phyloP scores from a whole-genome alignment of 805 yeast species.

The Danielia reshetovae region DNA sequence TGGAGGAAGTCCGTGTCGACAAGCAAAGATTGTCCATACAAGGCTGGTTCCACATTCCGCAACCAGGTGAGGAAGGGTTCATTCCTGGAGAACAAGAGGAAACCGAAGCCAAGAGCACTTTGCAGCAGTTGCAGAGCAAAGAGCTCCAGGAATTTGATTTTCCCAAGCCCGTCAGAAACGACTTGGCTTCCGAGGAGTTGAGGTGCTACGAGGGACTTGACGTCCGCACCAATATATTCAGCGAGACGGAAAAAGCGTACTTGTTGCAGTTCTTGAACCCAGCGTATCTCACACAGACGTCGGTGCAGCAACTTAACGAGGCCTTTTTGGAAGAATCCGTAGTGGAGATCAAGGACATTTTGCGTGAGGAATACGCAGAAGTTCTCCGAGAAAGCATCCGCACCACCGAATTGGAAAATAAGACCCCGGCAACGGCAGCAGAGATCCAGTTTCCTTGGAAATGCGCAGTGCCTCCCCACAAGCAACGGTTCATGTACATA shows the following conservation, averaged over 20 bases:
- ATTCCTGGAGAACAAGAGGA: constrained; percentile 78
- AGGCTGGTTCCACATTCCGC: constrained; percentile 99
- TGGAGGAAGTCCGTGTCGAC: constrained; percentile 91
- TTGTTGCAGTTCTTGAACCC: constrained; percentile 56
- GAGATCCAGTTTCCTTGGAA: constrained; percentile 79
- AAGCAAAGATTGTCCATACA: constrained; percentile 89
- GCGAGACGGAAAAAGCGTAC: constrained; percentile 43
- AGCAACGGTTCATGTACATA: constrained; percentile 79
- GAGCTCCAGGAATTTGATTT: constrained; percentile 76
- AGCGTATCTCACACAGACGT: constrained; percentile 36
- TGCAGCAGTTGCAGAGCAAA: constrained; percentile 74
- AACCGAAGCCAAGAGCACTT: constrained; percentile 69
- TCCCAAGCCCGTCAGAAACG: constrained; percentile 59
- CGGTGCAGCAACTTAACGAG: constrained; percentile 35
- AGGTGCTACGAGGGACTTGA: constrained; percentile 22
- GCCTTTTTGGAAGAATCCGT: constrained; percentile 66
- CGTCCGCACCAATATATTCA: constrained; percentile 6
- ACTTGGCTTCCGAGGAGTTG: constrained; percentile 37
- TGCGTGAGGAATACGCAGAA: constrained; percentile 52
- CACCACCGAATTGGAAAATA: constrained; percentile 55
- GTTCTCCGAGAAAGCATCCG: constrained; percentile 47
- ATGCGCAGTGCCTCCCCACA: constrained; percentile 89
- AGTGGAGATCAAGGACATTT: constrained; percentile 59
- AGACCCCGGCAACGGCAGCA: constrained; percentile 51
- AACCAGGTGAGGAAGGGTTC: constrained; percentile 83